Conservation (phyloP, 1,139 yeast genomes). For the Geotrichum reessii region DNA sequence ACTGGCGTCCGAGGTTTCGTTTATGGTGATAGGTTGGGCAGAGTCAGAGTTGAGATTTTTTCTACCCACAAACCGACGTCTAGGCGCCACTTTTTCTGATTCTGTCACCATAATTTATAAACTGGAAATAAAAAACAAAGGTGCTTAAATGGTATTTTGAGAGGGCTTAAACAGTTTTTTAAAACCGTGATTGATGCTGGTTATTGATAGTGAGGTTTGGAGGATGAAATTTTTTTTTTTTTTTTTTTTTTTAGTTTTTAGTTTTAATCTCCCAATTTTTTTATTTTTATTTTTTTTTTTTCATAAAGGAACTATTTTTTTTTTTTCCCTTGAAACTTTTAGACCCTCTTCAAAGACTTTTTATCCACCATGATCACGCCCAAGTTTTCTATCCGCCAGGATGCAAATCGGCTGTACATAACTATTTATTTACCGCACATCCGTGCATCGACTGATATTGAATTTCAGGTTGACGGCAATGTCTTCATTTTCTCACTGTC, state of each 20-base stretch:
- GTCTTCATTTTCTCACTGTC: conserved; percentile 75
- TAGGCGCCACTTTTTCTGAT: conserved; percentile 4
- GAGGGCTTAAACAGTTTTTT: background rate
- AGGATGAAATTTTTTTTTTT: background rate
- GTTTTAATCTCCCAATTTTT: background rate
- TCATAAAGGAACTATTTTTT: too few relatives aligned
- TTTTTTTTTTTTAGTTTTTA: background rate
- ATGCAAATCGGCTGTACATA: conserved; percentile 61
- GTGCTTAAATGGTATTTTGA: background rate
- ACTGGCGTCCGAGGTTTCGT: conserved; percentile 1
- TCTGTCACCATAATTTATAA: background rate
- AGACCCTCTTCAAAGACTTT: background rate
- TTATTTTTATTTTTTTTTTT: too few relatives aligned
- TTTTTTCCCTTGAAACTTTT: too few relatives aligned
- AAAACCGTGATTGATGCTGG: background rate
- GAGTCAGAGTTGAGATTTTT: conserved; percentile 5
- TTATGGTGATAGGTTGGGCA: conserved; percentile 1
- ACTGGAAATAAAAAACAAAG: background rate
- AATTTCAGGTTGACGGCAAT: conserved; percentile 67
- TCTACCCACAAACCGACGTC: conserved; percentile 19
- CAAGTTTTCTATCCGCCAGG: conserved; percentile 66
- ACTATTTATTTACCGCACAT: conserved; percentile 44
- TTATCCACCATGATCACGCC: conserved; percentile 73
- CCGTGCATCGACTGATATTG: conserved; percentile 59
- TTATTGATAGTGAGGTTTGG: background rate